These are phyloP conservation scores for Penicillium dipodomyicola DNA, from an alignment of 495 filamentous ascomycete species.

Conservation along the genomic window DNA sequence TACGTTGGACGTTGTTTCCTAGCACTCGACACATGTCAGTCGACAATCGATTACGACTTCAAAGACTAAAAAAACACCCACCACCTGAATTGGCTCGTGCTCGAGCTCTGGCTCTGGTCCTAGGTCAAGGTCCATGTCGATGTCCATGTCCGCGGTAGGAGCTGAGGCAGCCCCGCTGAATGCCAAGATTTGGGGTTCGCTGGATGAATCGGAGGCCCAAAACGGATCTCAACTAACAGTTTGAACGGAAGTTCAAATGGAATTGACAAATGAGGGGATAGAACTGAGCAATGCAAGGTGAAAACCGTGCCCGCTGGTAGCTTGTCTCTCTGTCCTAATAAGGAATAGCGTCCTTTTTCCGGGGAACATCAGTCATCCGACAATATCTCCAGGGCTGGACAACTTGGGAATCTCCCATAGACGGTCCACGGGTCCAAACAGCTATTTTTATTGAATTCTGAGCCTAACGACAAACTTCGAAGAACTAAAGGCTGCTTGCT, in stretches of 20 bases:
- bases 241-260: background rate
- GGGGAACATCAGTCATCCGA: slow-evolving; percentile 7
- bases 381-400: background rate
- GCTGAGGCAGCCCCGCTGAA: slow-evolving; percentile 7
- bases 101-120: slow-evolving; percentile 55
- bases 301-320: slow-evolving; percentile 10
- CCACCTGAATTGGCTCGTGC: slow-evolving; percentile 36
- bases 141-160: slow-evolving; percentile 58
- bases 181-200: slow-evolving; percentile 13
- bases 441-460: background rate
- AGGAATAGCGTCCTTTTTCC: slow-evolving; percentile 11
- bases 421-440: too few species aligned
- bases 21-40: background rate
- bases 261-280: background rate
- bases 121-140: slow-evolving; percentile 75
- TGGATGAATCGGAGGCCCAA: slow-evolving; percentile 14
- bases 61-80: slow-evolving; percentile 20
- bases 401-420: too few species aligned
- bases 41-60: background rate
- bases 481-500: background rate
- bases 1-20: slow-evolving; percentile 26
- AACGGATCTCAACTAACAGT: background rate
- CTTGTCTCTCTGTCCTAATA: slow-evolving; percentile 4
- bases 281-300: slow-evolving; percentile 2
- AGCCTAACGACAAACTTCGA: background rate